A percentile compares a stretch with the other conserved stretches of the same genome.
Conservation (phyloP, 352 stramenopile genomes). For the Globisporangium takayamanum region DNA sequence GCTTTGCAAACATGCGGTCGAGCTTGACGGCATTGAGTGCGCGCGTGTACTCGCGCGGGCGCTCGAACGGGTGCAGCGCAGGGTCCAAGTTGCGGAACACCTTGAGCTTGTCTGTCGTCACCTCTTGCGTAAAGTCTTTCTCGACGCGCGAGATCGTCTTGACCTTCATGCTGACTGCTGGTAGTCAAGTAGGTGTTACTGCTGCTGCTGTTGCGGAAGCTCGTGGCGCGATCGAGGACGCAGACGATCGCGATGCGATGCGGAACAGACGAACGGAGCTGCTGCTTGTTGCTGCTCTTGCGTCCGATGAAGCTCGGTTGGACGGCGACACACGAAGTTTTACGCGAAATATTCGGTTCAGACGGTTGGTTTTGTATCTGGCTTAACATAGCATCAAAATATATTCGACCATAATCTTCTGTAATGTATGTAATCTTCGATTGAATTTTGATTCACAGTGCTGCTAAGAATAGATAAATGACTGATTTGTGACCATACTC, state of each 20-base stretch:
- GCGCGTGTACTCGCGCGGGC: conserved; percentile 91
- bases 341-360: neutral
- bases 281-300: too few relatives aligned
- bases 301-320: too few relatives aligned
- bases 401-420: too few relatives aligned
- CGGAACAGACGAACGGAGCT: neutral
- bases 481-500: too few relatives aligned
- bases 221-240: too few relatives aligned
- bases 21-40: conserved; percentile 97
- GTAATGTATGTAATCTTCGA: neutral
- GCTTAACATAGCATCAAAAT: too few relatives aligned
- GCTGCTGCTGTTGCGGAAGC: neutral
- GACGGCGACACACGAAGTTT: neutral
- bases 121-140: conserved; percentile 93
- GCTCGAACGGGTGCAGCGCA: conserved; percentile 91
- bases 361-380: too few relatives aligned
- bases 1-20: conserved; percentile 98
- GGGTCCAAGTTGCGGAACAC: conserved; percentile 97
- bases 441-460: neutral
- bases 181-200: neutral
- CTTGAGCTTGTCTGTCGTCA: conserved; percentile 90
- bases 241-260: neutral
- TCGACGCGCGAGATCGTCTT: conserved; percentile 97
- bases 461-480: too few relatives aligned
- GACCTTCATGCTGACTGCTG: conserved; percentile 92